phyloP scores from a whole-genome alignment of 2,329 filamentous ascomycete species.

The Pestalotiopsis sp. region DNA sequence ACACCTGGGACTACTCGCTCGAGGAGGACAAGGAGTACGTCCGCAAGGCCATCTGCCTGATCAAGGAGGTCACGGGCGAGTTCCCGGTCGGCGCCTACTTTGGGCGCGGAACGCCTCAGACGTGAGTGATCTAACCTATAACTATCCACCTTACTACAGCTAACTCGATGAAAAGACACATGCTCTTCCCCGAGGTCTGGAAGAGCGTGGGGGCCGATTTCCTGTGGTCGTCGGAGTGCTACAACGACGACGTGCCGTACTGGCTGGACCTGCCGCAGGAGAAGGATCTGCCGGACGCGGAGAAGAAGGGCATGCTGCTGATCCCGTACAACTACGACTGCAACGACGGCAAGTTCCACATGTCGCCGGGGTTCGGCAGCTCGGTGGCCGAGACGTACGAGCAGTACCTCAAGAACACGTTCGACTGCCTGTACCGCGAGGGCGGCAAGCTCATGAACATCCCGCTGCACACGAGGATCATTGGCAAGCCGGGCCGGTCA shows the following conservation, averaged over 20 bases:
- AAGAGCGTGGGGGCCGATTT: conserved; percentile 29
- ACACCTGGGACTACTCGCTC: conserved; percentile 39
- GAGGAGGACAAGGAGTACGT: conserved; percentile 42
- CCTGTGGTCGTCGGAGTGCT: conserved; percentile 31
- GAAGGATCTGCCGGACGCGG: conserved; percentile 26
- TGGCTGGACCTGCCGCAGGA: conserved; percentile 32
- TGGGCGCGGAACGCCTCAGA: conserved; percentile 34
- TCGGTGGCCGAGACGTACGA: conserved; percentile 40
- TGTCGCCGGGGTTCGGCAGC: conserved; percentile 43
- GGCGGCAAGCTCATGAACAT: conserved; percentile 47
- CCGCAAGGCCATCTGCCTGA: conserved; percentile 37
- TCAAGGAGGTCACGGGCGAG: conserved; percentile 35
- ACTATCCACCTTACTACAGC: background rate
- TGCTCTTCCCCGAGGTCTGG: conserved; percentile 30
- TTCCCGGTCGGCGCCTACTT: conserved; percentile 39
- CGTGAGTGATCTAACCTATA: conserved; percentile 14
- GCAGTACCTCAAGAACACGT: conserved; percentile 43
- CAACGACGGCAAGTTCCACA: conserved; percentile 47
- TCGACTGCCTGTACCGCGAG: conserved; percentile 43
- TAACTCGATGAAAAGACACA: conserved; percentile 6
- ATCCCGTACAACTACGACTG: conserved; percentile 41
- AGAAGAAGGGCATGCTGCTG: conserved; percentile 41
- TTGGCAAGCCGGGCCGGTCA: conserved; percentile 41
- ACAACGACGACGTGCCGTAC: conserved; percentile 33
- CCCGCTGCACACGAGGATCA: conserved; percentile 41